Conservation (phyloP, 148 eudicot species). For the Selenicereus undatus region DNA sequence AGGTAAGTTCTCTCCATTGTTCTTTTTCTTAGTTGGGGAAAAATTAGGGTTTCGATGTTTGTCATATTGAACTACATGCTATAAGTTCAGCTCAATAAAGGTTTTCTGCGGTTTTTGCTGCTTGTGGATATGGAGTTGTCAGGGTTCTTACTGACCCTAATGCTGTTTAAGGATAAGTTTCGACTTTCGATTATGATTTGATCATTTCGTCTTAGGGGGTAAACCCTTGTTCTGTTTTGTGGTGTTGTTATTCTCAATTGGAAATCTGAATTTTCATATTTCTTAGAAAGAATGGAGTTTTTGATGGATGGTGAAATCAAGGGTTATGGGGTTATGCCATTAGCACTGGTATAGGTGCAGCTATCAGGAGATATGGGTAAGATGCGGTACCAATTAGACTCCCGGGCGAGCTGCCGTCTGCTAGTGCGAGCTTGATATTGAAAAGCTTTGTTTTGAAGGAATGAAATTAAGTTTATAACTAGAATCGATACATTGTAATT, state of each 20-base stretch:
- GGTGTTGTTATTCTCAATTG: background rate
- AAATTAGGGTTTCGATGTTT: slow-evolving; percentile 12
- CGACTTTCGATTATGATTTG: too few species aligned
- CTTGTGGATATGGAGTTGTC: background rate
- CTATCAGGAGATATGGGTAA: background rate
- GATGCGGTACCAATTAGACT: background rate
- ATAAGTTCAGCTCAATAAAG: background rate
- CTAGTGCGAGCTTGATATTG: background rate
- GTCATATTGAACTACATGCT: background rate
- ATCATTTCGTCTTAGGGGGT: too few species aligned
- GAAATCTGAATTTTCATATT: background rate
- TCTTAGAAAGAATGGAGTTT: background rate
- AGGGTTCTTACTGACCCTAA: background rate
- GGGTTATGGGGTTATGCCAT: background rate
- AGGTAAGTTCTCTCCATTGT: slow-evolving; percentile 35
- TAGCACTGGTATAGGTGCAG: background rate
- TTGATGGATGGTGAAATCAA: background rate
- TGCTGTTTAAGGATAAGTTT: background rate
- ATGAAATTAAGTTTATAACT: background rate
- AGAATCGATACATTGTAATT: background rate
- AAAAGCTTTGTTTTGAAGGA: background rate
- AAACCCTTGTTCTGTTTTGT: background rate
- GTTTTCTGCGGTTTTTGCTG: background rate
- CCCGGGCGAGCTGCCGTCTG: background rate
- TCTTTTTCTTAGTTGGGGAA: background rate